phyloP scores from a whole-genome alignment of 768 basidiomycete genomes.

The Serpula lacrymans region DNA sequence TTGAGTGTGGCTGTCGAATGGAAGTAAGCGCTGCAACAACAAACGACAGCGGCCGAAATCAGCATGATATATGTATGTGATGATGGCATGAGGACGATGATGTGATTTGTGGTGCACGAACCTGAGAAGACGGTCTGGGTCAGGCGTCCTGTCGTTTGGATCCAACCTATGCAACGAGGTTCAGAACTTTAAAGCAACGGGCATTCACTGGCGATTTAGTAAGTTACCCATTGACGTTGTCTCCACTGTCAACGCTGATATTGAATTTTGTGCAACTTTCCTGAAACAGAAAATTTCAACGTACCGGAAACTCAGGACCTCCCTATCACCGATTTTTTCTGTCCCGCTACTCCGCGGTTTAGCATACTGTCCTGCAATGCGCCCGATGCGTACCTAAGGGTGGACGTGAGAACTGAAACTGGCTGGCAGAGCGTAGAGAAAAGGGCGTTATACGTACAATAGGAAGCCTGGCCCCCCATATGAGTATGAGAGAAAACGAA shows the following conservation, averaged over 20 bases:
- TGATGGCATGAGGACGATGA: slow-evolving; percentile 4
- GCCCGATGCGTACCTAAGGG: slow-evolving; percentile 69
- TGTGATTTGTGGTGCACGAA: slow-evolving; percentile 22
- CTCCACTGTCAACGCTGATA: slow-evolving; percentile 58
- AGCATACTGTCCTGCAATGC: slow-evolving; percentile 96
- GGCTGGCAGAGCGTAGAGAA: slow-evolving; percentile 1
- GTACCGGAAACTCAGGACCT: slow-evolving; percentile 85
- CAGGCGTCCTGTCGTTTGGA: slow-evolving; percentile 76
- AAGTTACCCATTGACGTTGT: slow-evolving; percentile 89
- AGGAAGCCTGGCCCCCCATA: slow-evolving; percentile 92
- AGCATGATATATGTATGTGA: background rate
- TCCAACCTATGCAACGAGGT: slow-evolving; percentile 54
- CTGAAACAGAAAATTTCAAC: slow-evolving; percentile 14
- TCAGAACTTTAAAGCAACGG: slow-evolving; percentile 1
- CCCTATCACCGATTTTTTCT: slow-evolving; percentile 71
- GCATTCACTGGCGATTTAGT: background rate
- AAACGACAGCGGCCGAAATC: slow-evolving; percentile 1
- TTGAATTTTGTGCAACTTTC: too few species aligned
- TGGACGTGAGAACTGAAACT: slow-evolving; percentile 5
- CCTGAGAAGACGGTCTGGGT: slow-evolving; percentile 88
- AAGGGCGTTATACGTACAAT: slow-evolving; percentile 52
- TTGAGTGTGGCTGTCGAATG: slow-evolving; percentile 93
- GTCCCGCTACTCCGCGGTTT: slow-evolving; percentile 86
- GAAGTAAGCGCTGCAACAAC: slow-evolving; percentile 77
- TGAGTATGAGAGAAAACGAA: slow-evolving; percentile 91